These are phyloP conservation scores for Dictyostelium gargantuum DNA, from an alignment of 208 protist genomes.

Conservation along the genomic window DNA sequence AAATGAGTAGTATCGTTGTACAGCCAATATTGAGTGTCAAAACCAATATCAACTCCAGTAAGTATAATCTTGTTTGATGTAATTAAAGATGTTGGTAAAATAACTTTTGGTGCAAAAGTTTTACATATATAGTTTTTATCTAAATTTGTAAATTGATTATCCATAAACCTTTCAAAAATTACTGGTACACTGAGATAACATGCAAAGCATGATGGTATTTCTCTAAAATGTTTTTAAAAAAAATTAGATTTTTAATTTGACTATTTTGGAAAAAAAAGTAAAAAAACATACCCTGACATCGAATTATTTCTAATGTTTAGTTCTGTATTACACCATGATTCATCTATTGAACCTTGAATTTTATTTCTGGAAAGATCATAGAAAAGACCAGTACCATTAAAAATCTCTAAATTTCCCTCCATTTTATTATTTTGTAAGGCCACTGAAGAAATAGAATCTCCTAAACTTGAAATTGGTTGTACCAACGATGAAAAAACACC, in stretches of 20 bases:
- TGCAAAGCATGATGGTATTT: neutral
- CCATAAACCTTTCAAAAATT: neutral
- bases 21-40: neutral
- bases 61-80: neutral
- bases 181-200: neutral
- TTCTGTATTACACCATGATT: neutral
- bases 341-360: neutral
- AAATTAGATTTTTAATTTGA: no score
- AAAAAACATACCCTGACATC: neutral
- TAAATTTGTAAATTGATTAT: neutral
- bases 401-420: neutral
- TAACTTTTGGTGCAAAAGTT: neutral
- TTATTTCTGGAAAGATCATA: neutral
- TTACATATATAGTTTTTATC: neutral
- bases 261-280: no score
- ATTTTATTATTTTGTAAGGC: neutral
- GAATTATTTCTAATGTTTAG: neutral
- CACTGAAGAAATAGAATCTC: no score
- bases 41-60: neutral
- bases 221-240: neutral
- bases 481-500: no score
- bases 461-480: no score
- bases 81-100: neutral
- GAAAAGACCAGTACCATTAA: neutral
- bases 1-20: neutral